Base-by-base conservation (phyloP, 306 rosid genomes). In the Ormosia semicastrata region DNA sequence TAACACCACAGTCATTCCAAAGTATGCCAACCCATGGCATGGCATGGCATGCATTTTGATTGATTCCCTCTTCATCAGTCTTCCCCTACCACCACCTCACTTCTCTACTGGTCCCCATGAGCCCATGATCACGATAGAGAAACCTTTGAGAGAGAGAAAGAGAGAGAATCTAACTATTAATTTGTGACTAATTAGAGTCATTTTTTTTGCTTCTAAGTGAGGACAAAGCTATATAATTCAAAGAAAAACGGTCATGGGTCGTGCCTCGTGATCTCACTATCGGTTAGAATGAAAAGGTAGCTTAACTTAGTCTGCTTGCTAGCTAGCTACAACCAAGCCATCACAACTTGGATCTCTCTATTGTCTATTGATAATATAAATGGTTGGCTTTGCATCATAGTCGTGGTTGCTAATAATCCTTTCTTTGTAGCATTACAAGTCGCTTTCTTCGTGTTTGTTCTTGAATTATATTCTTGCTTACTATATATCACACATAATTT, bases 351-450 rank as follows among this genome's bases (percentile, higher is more conserved):
- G 17, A 43, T 12, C 6, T 56, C 2, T 29, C 70, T 64, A 36
- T n/a, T 66, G 12, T 47, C 47, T 68, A 34, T 57, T 44, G 50
- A 66, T 50, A 50, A 81, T 76, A 63, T 43, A 58, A 49, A 41
- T 73, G 77, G 88, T 72, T 88, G 90, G 89, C 62, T 79, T 73
- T 44, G 87, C 83, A 83, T 89, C 87, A 37, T 78, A 88, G 47
- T 85, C 88, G 58, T 78, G 83, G 85, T 52, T 78, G 75, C 81
- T 77, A 80, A 77, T 82, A 43, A 68, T 58, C 73, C 7, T 71
- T 68, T n/a, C 62, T 60, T 82, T 75, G 34, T 77, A 66, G 41
- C 52, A 78, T n/a, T 81, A 9, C 66, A 75, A 66, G 86, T 91
- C 86, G 36, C 82, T 87, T 79, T 91, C 90, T 66, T 64, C 78